Evolutionary conservation across 305 asterid genomes (phyloP), one percentile per base, ranked within the genome.

Genomic region (Solanum hybrid): DNA sequence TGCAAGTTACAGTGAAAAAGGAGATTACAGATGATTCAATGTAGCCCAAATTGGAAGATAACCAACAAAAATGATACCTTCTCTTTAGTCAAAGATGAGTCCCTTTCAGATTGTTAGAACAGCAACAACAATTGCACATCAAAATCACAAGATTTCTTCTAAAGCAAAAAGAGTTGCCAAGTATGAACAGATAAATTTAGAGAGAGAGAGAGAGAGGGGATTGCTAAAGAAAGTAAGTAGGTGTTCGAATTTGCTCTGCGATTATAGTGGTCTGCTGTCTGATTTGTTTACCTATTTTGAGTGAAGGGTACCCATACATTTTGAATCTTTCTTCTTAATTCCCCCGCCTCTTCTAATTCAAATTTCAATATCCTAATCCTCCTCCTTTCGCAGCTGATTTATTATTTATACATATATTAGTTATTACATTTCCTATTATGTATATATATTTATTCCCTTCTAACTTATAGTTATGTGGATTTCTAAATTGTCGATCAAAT

Each of bases 291-390:
- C 86, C 78, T 29, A 88, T 22, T 77, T 83, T 71, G 40, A 76
- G 89, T 8, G 74, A 22, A 64, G 91, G 92, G 87, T 89, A 34
- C 88, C 14, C 37, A 33, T 88, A 5, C 40, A 69, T 88, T 93
- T 91, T 86, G 79, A 93, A 92, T 92, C 93, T 92, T 93, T 91
- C 40, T 82, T 46, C 69, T 3, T 89, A 93, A 89, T 94, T 75
- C 92, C 95, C 92, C 95, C 86, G 61, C 86, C 86, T 12, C 8
- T 11, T 26, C 22, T 78, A 26, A 26, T 78, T 35, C 84, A 34
- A 8, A 78, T 78, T 78, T 78, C 84, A 34, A 22, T 22, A 78
- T 35, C 76, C 20, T 42, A 42, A 42, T 42, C 61, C n/a, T n/a
- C n/a, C n/a, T n/a, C n/a, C n/a, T n/a, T 42, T 42, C 61, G 1